These are phyloP conservation scores for Boletellus sp. DNA, from an alignment of 768 basidiomycete genomes.

Conservation along the genomic window DNA sequence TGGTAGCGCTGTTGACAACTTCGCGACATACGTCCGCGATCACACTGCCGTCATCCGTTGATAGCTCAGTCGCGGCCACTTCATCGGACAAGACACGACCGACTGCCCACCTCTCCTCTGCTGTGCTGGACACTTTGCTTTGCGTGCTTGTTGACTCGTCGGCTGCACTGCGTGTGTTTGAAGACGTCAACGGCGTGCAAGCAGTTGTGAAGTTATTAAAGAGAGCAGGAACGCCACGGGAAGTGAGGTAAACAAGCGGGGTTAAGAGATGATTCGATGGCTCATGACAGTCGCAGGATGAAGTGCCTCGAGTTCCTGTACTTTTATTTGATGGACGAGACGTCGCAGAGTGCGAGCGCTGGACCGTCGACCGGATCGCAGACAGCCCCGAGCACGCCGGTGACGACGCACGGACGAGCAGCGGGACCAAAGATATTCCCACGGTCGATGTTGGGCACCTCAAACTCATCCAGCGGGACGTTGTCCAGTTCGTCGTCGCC, in stretches of 20 bases:
- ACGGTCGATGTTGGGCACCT: slow-evolving; percentile 16
- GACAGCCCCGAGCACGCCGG: slow-evolving; percentile 32
- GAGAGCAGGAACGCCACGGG: slow-evolving; percentile 77
- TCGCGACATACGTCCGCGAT: slow-evolving; percentile 57
- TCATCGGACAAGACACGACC: slow-evolving; percentile 24
- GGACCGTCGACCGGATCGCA: slow-evolving; percentile 22
- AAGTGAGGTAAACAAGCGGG: slow-evolving; percentile 77
- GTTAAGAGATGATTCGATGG: slow-evolving; percentile 23
- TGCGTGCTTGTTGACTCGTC: slow-evolving; percentile 89
- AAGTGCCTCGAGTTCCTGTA: slow-evolving; percentile 95
- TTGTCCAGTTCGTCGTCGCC: slow-evolving; percentile 25
- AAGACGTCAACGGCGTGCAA: slow-evolving; percentile 73
- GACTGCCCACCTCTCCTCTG: slow-evolving; percentile 56
- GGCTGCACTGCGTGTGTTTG: slow-evolving; percentile 70
- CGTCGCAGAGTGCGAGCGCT: slow-evolving; percentile 23
- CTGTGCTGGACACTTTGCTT: slow-evolving; percentile 77
- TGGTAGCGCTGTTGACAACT: slow-evolving; percentile 66
- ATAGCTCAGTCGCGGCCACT: background rate
- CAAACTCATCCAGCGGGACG: slow-evolving; percentile 18
- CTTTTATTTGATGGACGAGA: slow-evolving; percentile 90
- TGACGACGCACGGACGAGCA: slow-evolving; percentile 29
- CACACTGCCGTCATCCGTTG: slow-evolving; percentile 13
- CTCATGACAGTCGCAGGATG: slow-evolving; percentile 55
- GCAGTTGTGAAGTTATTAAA: slow-evolving; percentile 86
- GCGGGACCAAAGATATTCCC: slow-evolving; percentile 24